Percentiles rank a stretch among this genome's conserved stretches.
These are phyloP conservation scores for Sclerotiophoma versabilis DNA, from an alignment of 2,329 filamentous ascomycete species.

Conservation along the genomic window DNA sequence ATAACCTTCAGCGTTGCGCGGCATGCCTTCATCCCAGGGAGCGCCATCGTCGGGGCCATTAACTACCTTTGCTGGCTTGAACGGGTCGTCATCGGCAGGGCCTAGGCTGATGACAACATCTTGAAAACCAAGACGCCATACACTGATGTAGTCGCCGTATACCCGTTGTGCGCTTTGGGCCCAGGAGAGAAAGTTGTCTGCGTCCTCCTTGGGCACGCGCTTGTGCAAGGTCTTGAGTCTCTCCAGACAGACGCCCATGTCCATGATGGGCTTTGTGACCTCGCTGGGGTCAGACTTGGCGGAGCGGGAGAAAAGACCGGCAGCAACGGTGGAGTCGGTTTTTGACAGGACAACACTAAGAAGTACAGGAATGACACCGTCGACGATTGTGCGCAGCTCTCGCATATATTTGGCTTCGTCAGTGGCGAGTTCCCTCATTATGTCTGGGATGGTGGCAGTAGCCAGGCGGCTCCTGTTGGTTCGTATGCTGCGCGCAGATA, in stretches of 20 bases:
- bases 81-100: conserved; percentile 69
- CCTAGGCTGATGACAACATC: conserved; percentile 94
- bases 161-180: conserved; percentile 77
- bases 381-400: conserved; percentile 90
- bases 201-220: conserved; percentile 76
- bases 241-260: conserved; percentile 91
- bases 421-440: conserved; percentile 79
- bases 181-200: conserved; percentile 79
- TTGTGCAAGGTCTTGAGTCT: conserved; percentile 81
- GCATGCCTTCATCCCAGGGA: conserved; percentile 62
- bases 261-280: conserved; percentile 85
- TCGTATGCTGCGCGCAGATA: conserved; percentile 79
- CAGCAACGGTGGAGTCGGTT: conserved; percentile 67
- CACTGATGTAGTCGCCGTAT: conserved; percentile 84
- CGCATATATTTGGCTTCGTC: conserved; percentile 90
- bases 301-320: conserved; percentile 71
- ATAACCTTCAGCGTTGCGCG: conserved; percentile 66
- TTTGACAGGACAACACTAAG: conserved; percentile 83
- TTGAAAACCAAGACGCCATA: conserved; percentile 93
- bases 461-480: conserved; percentile 72
- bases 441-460: conserved; percentile 73
- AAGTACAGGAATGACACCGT: conserved; percentile 92
- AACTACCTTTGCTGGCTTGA: conserved; percentile 53
- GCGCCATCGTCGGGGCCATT: conserved; percentile 56
- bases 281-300: conserved; percentile 63